Conservation (phyloP, 1,284 basidiomycete genomes). For the Ganoderma sinense region DNA sequence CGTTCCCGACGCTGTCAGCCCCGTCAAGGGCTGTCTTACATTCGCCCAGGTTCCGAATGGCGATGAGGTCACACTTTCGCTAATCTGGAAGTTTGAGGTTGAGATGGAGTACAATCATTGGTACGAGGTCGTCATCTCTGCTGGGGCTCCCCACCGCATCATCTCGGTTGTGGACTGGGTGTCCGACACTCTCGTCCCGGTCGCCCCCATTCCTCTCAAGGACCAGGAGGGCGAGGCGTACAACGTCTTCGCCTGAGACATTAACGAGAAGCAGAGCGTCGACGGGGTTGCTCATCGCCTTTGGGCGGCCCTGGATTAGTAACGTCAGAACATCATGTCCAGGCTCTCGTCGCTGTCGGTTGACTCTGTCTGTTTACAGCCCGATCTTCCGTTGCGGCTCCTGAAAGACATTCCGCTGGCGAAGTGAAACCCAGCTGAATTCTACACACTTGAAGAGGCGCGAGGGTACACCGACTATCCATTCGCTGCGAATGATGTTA, state of each 20-base stretch:
- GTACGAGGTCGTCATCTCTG: conserved; percentile 81
- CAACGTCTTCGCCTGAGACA: conserved; percentile 76
- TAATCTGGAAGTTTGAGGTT: conserved; percentile 86
- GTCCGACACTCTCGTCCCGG: conserved; percentile 65
- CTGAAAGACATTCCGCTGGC: conserved; percentile 38
- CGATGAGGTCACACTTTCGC: conserved; percentile 58
- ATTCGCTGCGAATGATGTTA: no score
- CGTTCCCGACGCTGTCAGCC: conserved; percentile 76
- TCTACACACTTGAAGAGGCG: conserved; percentile 36
- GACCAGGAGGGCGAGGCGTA: conserved; percentile 57
- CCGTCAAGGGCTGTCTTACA: conserved; percentile 75
- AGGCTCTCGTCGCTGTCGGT: neutral
- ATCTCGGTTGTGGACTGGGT: conserved; percentile 87
- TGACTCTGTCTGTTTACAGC: conserved; percentile 36
- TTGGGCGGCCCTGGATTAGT: conserved; percentile 55
- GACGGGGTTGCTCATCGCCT: conserved; percentile 48
- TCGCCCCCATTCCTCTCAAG: conserved; percentile 50
- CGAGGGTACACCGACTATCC: conserved; percentile 42
- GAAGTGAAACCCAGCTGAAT: conserved; percentile 31
- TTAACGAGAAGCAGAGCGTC: conserved; percentile 46
- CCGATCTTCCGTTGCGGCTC: conserved; percentile 54
- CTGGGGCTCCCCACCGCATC: conserved; percentile 69
- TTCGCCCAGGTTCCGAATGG: conserved; percentile 78
- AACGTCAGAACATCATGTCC: conserved; percentile 41
- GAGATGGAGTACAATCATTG: conserved; percentile 89